Evolutionary conservation across 2,329 filamentous ascomycete genomes (phyloP), one percentile per base, ranked within the genome.

Genomic region (Sporothrix dimorphospora): DNA sequence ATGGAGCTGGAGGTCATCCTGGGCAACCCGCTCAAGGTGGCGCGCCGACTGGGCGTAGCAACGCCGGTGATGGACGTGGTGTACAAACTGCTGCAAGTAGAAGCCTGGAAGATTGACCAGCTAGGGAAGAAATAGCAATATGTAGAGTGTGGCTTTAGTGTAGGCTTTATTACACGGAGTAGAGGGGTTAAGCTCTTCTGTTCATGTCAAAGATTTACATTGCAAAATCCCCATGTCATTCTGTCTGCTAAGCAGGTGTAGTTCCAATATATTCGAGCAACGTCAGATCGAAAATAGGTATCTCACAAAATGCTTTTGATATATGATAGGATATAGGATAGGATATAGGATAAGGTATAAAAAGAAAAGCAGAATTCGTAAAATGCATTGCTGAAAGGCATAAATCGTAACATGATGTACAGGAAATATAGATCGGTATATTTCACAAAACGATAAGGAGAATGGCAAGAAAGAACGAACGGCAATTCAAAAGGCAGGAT

Each of bases 1-100:
- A 61, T 81, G 61, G 79, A 81, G 76, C 77, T 78, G 9, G 79
- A 81, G 70, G 79, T 79, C 27, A 79, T 81, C 40, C 76, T 81
- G n/a, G 79, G 79, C 19, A 80, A 80, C 72, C 74, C 74, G 21
- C 76, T 79, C n/a, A 74, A 74, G 65, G 69, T 78, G 59, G 80
- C 73, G 1, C 14, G 9, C 7, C 12, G 34, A 6, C 70, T 74
- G 7, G 72, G 73, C 19, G 73, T 74, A 24, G 30, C 51, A 6
- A 71, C 70, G 42, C 73, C 73, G 2, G 45, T 55, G 8, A 45
- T 74, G 66, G 70, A 72, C 11, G 69, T 66, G 11, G 73, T 73
- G 12, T 67, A 72, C 38, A 59, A 57, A n/a, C 63, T 74, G 73
- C 47, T 74, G n/a, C n/a, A 66, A 38, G 66, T 75, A 1, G 74